These are phyloP conservation scores for Diplodia mutila DNA, from an alignment of 2,329 filamentous ascomycete genomes.

Conservation along the genomic window DNA sequence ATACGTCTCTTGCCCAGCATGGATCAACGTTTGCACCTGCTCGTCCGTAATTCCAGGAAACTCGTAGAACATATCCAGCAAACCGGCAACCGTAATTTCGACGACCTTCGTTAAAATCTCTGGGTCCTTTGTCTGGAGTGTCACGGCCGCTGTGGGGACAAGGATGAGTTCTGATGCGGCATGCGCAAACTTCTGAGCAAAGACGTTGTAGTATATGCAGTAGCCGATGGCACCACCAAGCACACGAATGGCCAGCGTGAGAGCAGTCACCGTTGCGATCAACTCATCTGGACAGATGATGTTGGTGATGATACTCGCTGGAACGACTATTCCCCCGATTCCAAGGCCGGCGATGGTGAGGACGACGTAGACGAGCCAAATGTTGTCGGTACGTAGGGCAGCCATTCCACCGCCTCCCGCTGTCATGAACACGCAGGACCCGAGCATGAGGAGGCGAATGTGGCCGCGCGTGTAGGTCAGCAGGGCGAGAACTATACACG, in stretches of 20 bases:
- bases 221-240: conserved; percentile 67
- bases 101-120: background rate
- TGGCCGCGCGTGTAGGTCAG: conserved; percentile 34
- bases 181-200: conserved; percentile 24
- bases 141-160: conserved; percentile 7
- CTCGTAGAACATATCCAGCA: conserved; percentile 15
- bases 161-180: conserved; percentile 5
- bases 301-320: conserved; percentile 60
- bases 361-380: conserved; percentile 35
- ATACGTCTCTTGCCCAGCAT: conserved; percentile 16
- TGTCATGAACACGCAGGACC: conserved; percentile 39
- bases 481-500: conserved; percentile 37
- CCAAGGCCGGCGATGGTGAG: conserved; percentile 43
- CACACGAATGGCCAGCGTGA: conserved; percentile 69
- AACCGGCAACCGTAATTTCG: conserved; percentile 13
- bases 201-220: conserved; percentile 44
- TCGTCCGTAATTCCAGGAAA: conserved; percentile 9
- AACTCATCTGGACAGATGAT: conserved; percentile 70
- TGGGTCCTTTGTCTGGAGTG: conserved; percentile 4
- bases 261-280: conserved; percentile 66
- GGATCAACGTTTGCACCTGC: conserved; percentile 3
- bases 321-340: conserved; percentile 43
- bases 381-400: conserved; percentile 38
- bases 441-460: conserved; percentile 36
- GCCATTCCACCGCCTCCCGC: conserved; percentile 38